Evolutionary conservation across 1,139 yeast genomes (phyloP).

Genomic region (Zygosaccharomyces sapae): DNA sequence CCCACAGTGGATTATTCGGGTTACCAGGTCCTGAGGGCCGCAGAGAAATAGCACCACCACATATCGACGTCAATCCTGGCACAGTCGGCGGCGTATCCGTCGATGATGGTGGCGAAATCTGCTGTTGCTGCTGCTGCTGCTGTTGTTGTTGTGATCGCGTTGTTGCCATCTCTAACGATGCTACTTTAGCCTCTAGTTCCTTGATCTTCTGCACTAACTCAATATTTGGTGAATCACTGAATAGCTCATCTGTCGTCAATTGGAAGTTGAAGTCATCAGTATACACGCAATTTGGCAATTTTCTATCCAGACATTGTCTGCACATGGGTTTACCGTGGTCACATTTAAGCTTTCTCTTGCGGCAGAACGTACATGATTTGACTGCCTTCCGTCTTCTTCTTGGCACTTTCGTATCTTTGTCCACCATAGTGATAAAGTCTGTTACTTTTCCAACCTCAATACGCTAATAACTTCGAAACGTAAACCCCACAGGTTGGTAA

Average conservation of each 20-base stretch:
- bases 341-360: conserved; percentile 34
- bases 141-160: conserved; percentile 3
- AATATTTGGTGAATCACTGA: conserved; percentile 25
- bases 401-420: conserved; percentile 7
- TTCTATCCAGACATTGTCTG: conserved; percentile 26
- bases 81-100: background rate
- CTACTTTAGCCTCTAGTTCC: conserved; percentile 20
- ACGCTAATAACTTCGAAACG: too few species aligned
- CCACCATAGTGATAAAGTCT: background rate
- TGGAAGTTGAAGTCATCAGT: conserved; percentile 23
- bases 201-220: conserved; percentile 23
- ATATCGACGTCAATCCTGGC: background rate
- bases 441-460: too few species aligned
- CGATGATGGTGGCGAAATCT: background rate
- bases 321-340: conserved; percentile 31
- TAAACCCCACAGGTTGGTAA: too few species aligned
- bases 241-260: conserved; percentile 23
- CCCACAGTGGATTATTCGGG: conserved; percentile 20
- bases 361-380: conserved; percentile 34
- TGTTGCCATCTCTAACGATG: background rate
- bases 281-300: conserved; percentile 26
- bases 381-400: conserved; percentile 25
- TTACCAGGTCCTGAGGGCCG: background rate
- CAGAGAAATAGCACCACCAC: conserved; percentile 3
- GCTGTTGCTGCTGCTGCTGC: background rate